phyloP scores from a whole-genome alignment of 345 rosid species.

The Citrus maxima region DNA sequence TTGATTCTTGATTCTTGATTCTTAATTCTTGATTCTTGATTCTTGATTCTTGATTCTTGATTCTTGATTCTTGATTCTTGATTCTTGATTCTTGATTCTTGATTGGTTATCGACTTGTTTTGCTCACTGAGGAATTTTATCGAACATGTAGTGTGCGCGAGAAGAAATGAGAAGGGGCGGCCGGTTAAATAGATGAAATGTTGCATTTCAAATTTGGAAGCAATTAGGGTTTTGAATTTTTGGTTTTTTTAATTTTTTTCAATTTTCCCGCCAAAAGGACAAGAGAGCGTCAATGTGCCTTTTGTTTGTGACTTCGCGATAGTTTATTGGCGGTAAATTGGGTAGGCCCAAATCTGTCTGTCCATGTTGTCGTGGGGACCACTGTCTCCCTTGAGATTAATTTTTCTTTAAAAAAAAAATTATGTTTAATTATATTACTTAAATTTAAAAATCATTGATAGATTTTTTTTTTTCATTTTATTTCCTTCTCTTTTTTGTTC shows the following conservation, averaged over 20 bases:
- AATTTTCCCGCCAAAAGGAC: conserved; percentile 33
- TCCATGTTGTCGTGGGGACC: background rate
- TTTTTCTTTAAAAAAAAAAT: background rate
- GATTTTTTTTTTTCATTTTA: too few relatives aligned
- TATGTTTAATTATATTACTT: background rate
- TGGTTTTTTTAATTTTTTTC: conserved; percentile 10
- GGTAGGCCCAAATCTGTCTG: background rate
- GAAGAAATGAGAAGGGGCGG: background rate
- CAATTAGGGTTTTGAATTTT: conserved; percentile 6
- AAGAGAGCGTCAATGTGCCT: background rate
- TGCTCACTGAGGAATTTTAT: conserved; percentile 20
- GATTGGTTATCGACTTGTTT: background rate
- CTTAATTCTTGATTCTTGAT: conserved; percentile 19
- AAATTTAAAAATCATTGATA: too few relatives aligned
- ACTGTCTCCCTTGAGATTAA: background rate
- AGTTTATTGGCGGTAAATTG: background rate
- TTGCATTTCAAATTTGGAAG: background rate
- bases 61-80: conserved; percentile 28
- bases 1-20: conserved; percentile 9
- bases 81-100: conserved; percentile 22
- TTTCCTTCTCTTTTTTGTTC: too few relatives aligned
- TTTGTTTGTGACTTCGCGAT: background rate
- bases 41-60: conserved; percentile 28
- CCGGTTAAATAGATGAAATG: background rate
- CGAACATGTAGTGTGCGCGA: conserved; percentile 29